Base-by-base conservation (phyloP, 331 rosid genomes). In the Erythrophleum ivorense region DNA sequence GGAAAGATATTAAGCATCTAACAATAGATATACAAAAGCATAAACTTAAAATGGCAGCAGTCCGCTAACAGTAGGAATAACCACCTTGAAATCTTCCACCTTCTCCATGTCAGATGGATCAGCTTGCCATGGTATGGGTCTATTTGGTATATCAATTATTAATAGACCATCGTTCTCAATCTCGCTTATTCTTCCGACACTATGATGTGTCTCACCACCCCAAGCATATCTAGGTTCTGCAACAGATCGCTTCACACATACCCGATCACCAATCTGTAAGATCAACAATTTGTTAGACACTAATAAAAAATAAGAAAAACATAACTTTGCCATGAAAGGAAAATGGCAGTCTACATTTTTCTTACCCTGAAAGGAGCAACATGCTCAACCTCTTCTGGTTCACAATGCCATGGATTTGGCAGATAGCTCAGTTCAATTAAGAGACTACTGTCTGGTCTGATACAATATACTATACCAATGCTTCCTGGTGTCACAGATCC, bases 201-300 rank as follows among this genome's bases (percentile, higher is more conserved):
- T 96, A 73, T 96, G 96, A 87, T 96, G 99, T 33, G 98, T 96
- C 92, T 96, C 99, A 9, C 99, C 99, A 66, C 97, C 99, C 99
- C 99, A 96, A 70, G 97, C 95, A 86, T 91, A 94, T 87, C 99
- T 92, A 79, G 99, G 99, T 85, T 96, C 99, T 50, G 99, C 96
- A 85, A 92, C 98, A 70, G 99, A 90, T 84, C 99, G 94, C 92
- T 88, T 96, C 81, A 96, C 98, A 71, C 99, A 96, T 67, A 96
- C 97, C 67, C 91, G 87, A 81, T 94, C 95, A 29, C 98, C 98
- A 83, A 96, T 96, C 99, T 96, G 87, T 60, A 85, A 87, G 84
- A 76, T 77, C 71, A 79, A 45, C 45, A 71, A n/a, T 58, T 49
- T 49, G 50, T 83, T 43, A 73, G 72, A 53, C 65, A 59, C 33